Evolutionary conservation across 2,329 filamentous ascomycete species (phyloP), one percentile per base, ranked within the genome.

Genomic region (Metarhizium brunneum): DNA sequence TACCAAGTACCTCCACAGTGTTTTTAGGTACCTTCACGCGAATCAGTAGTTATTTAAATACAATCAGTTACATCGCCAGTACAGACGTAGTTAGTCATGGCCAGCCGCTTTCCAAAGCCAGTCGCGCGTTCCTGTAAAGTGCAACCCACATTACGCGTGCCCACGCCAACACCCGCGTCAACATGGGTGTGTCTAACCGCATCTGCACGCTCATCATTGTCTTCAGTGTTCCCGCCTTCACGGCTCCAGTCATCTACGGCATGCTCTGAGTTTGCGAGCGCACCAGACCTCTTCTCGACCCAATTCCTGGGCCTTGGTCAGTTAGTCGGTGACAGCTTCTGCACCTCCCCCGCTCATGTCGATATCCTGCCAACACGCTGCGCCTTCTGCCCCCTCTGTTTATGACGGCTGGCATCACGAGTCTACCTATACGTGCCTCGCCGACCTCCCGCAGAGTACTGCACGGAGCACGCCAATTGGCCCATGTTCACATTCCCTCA

Each of bases 351-450:
- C 2, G n/a, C 6, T 16, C 3, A 20, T 6, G 42, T 45, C 42
- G 16, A 18, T 38, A 32, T 16, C 5, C 35, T 13, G 20, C 50
- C 14, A 25, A 40, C 25, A 29, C 25, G 32, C 47, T 11, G 5
- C 54, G 45, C 49, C 18, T 32, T 49, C 30, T n/a, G 25, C 38
- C 30, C 42, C 50, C 53, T 57, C 54, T 54, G 64, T 73, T 66
- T 68, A 73, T 73, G 71, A 68, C 58, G 64, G 60, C 63, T 62
- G 67, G 65, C 60, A 64, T 68, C 54, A 53, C 59, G 55, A 60
- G 62, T 58, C 64, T 71, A 35, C 56, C 63, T 42, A 53, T 66
- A 54, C 65, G 70, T 67, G 68, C 69, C 69, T 72, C 71, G 66
- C 68, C 69, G 65, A 63, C 68, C 60, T 60, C 61, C 55, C 63